Conservation (phyloP, 164 flowering plant genomes). For the Tinospora cordifolia region DNA sequence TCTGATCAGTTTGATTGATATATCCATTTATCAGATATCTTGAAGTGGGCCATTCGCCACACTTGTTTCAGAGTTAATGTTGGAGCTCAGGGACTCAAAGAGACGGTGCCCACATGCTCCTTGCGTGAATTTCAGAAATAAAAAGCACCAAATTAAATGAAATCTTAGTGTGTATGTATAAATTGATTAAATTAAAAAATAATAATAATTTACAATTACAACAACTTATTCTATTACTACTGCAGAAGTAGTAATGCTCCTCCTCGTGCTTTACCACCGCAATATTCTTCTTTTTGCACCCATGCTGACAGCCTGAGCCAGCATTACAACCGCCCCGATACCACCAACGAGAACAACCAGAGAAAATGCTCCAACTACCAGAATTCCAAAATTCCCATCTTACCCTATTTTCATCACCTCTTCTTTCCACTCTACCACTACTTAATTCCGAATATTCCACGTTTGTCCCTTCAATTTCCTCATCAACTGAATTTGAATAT, state of each 20-base stretch:
- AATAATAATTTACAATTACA: not conserved
- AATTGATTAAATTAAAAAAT: not conserved
- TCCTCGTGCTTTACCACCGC: conserved; percentile 7
- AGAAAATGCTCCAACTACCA: not conserved
- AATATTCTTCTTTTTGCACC: conserved; percentile 6
- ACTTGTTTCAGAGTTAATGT: not conserved
- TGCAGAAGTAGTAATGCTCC: not conserved
- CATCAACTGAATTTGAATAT: conserved; percentile 10
- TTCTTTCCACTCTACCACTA: not conserved
- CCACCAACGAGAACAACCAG: conserved; percentile 10
- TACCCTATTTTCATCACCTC: not conserved
- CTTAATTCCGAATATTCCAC: conserved; percentile 3
- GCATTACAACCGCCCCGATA: conserved; percentile 7
- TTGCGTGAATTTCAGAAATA: conserved; percentile 2
- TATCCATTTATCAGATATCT: not conserved
- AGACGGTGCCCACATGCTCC: not conserved
- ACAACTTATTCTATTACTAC: not conserved
- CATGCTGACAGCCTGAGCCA: conserved; percentile 20
- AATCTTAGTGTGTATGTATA: not conserved
- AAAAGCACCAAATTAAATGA: not conserved
- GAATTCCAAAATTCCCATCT: conserved; percentile 7
- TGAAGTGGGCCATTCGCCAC: not conserved
- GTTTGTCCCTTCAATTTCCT: not conserved
- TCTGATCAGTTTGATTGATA: not conserved
- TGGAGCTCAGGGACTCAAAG: not conserved